A percentile compares a stretch with the other conserved stretches of the same genome.
phyloP scores from a whole-genome alignment of 768 basidiomycete species.

The Boletus bicolor region DNA sequence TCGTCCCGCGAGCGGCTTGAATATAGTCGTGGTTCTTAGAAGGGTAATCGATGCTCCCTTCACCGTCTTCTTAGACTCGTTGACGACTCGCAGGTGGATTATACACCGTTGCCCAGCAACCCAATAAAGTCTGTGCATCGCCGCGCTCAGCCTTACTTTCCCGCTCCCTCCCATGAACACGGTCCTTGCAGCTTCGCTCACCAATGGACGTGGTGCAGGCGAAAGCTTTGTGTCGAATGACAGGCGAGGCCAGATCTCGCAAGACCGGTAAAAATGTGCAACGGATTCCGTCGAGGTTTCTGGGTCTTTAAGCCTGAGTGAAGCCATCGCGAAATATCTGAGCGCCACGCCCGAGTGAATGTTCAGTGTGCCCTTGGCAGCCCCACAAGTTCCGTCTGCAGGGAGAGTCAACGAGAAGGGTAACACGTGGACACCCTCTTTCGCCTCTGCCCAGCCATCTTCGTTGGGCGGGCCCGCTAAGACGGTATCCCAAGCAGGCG shows the following conservation, averaged over 20 bases:
- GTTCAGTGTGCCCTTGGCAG: conserved; percentile 55
- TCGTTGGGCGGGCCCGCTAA: conserved; percentile 46
- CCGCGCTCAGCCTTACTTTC: conserved; percentile 62
- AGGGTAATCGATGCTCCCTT: conserved; percentile 63
- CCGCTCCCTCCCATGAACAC: conserved; percentile 64
- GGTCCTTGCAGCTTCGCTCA: conserved; percentile 50
- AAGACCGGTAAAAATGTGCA: conserved; percentile 85
- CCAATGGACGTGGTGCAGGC: conserved; percentile 56
- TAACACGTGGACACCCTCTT: conserved; percentile 64
- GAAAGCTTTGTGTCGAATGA: conserved; percentile 59
- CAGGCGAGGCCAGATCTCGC: conserved; percentile 76
- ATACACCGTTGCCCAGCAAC: conserved; percentile 77
- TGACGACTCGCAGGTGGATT: conserved; percentile 61
- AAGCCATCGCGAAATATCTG: conserved; percentile 81
- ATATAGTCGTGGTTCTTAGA: conserved; percentile 62
- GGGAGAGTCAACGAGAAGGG: conserved; percentile 74
- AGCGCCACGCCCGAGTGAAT: conserved; percentile 59
- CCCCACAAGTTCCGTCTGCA: conserved; percentile 46
- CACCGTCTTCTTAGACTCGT: conserved; percentile 65
- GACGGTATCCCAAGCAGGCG: conserved; percentile 42
- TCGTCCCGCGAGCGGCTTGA: conserved; percentile 42
- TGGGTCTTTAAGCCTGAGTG: conserved; percentile 68
- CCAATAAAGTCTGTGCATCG: conserved; percentile 72
- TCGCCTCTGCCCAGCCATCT: conserved; percentile 61
- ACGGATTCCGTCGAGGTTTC: conserved; percentile 62